These are phyloP conservation scores for Flaveria robusta DNA, from an alignment of 129 eudicot genomes.

Conservation along the genomic window DNA sequence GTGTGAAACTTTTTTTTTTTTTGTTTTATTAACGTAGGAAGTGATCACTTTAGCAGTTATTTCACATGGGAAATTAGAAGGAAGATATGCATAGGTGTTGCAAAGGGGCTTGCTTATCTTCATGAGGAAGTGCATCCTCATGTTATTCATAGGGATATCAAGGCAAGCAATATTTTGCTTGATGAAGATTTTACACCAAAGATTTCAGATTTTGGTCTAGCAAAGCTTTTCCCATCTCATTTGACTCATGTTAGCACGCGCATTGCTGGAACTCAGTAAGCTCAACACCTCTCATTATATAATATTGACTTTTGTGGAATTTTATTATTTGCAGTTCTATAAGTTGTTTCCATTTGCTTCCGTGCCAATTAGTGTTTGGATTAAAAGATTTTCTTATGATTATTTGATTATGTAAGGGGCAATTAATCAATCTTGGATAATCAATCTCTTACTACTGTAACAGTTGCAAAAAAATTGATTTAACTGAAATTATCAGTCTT, in stretches of 20 bases:
- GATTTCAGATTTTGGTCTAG: slow-evolving; percentile 92
- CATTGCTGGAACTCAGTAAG: slow-evolving; percentile 93
- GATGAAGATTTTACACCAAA: slow-evolving; percentile 81
- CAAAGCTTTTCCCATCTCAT: slow-evolving; percentile 78
- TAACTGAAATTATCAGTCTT: neutral
- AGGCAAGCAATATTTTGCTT: slow-evolving; percentile 90
- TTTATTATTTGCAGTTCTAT: neutral
- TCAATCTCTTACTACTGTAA: neutral
- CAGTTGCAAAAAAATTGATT: neutral
- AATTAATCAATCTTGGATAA: neutral
- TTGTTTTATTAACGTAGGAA: slow-evolving; percentile 35
- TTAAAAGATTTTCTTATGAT: neutral
- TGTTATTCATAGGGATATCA: slow-evolving; percentile 86
- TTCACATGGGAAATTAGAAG: slow-evolving; percentile 67
- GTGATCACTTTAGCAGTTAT: slow-evolving; percentile 38
- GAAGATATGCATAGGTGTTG: slow-evolving; percentile 72
- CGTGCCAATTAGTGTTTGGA: neutral
- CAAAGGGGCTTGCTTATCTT: slow-evolving; percentile 78
- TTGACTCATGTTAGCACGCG: slow-evolving; percentile 85
- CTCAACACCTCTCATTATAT: slow-evolving; percentile 14
- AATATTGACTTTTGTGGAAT: neutral
- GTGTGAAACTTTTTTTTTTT: neutral
- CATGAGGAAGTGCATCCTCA: slow-evolving; percentile 80
- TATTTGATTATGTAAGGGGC: neutral
- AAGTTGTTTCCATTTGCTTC: neutral